These are phyloP conservation scores for Tolypocladium amazonense DNA, from an alignment of 2,329 filamentous ascomycete species.

Conservation along the genomic window DNA sequence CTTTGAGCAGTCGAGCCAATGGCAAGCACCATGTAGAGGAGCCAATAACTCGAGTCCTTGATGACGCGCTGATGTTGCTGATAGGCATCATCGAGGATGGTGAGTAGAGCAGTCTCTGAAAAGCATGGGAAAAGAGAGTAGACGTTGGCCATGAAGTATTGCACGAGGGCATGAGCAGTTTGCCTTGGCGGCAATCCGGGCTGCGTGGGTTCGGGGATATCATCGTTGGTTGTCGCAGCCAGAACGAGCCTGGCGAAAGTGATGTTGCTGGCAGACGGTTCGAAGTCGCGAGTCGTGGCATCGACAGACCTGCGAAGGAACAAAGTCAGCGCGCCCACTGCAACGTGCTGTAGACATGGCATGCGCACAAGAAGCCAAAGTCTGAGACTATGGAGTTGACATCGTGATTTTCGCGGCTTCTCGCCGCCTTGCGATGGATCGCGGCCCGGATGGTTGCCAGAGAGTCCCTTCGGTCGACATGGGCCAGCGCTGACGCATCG, in stretches of 20 bases:
- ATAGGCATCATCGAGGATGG: constrained; percentile 73
- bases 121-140: constrained; percentile 76
- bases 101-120: constrained; percentile 66
- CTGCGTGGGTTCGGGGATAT: constrained; percentile 51
- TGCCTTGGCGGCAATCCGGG: constrained; percentile 61
- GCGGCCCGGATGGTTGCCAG: constrained; percentile 50
- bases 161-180: constrained; percentile 56
- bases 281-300: constrained; percentile 88
- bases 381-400: constrained; percentile 89
- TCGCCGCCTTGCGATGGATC: constrained; percentile 54
- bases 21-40: constrained; percentile 80
- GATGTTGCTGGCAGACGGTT: constrained; percentile 78
- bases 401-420: constrained; percentile 65
- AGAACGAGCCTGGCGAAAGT: constrained; percentile 85
- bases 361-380: constrained; percentile 72
- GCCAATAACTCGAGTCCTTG: constrained; percentile 67
- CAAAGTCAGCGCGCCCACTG: neutral
- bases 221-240: constrained; percentile 68
- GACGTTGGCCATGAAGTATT: constrained; percentile 78
- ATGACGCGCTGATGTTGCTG: constrained; percentile 54
- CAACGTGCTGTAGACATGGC: neutral
- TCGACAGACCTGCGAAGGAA: constrained; percentile 62
- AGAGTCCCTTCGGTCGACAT: constrained; percentile 53
- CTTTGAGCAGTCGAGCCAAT: constrained; percentile 70
- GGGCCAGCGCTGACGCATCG: constrained; percentile 24